Conservation (phyloP, 192 early-diverging fungal genomes). For the Pilaira anomala region DNA sequence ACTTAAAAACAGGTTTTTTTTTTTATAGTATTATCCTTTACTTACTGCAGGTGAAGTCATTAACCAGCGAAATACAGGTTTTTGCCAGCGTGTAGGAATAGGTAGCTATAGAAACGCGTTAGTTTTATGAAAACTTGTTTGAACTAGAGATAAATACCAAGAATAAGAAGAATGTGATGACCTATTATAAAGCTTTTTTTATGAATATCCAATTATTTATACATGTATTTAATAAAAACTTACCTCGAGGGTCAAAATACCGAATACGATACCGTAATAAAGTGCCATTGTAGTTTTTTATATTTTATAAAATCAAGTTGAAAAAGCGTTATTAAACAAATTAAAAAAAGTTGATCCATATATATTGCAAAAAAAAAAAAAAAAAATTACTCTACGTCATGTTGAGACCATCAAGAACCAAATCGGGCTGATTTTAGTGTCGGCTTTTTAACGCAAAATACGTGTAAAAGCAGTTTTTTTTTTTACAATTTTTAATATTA, state of each 20-base stretch:
- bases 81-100: constrained; percentile 46
- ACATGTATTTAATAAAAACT: neutral
- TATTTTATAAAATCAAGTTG: neutral
- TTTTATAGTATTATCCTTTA: neutral
- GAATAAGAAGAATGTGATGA: constrained; percentile 16
- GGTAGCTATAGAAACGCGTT: constrained; percentile 39
- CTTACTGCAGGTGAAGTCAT: constrained; percentile 42
- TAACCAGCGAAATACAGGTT: constrained; percentile 43
- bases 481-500: no score
- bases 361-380: neutral
- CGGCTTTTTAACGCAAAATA: no score
- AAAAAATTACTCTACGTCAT: neutral
- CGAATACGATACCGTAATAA: constrained; percentile 46
- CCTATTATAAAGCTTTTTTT: neutral
- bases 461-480: no score
- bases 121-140: neutral
- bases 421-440: no score
- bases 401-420: neutral
- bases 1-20: neutral
- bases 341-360: no score
- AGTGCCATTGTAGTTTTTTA: constrained; percentile 36
- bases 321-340: no score
- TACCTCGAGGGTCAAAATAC: constrained; percentile 46
- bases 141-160: constrained; percentile 6
- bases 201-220: neutral